These are phyloP conservation scores for Aspergillus sp. DNA, from an alignment of 2,329 filamentous ascomycete genomes.

Conservation along the genomic window DNA sequence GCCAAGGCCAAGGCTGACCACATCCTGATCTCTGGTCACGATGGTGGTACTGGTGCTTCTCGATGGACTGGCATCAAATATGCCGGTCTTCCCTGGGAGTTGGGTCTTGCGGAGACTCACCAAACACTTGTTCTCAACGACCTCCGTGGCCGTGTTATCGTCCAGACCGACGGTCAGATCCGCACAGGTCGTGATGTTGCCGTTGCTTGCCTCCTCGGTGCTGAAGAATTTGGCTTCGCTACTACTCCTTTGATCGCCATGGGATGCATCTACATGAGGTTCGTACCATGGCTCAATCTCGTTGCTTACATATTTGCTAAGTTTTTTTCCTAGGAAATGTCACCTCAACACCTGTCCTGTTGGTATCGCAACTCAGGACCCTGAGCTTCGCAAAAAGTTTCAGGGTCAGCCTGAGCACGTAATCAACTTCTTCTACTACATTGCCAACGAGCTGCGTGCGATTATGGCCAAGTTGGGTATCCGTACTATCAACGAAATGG, in stretches of 20 bases:
- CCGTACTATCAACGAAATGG: slow-evolving; percentile 96
- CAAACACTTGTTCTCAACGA: slow-evolving; percentile 96
- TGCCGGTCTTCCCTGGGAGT: slow-evolving; percentile 92
- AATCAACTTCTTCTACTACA: slow-evolving; percentile 99
- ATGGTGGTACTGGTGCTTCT: slow-evolving; percentile 94
- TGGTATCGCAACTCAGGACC: slow-evolving; percentile 93
- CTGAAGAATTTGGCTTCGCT: slow-evolving; percentile 97
- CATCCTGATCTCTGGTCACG: slow-evolving; percentile 93
- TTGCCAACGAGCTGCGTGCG: slow-evolving; percentile 91
- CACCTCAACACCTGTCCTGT: slow-evolving; percentile 70
- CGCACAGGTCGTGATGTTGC: slow-evolving; percentile 91
- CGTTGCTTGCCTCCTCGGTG: slow-evolving; percentile 89
- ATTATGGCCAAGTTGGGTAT: slow-evolving; percentile 97
- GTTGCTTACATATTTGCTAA: neutral
- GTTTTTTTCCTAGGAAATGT: slow-evolving; percentile 40
- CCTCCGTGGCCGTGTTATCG: slow-evolving; percentile 89
- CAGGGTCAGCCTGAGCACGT: slow-evolving; percentile 90
- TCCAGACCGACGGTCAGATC: slow-evolving; percentile 94
- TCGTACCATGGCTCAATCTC: neutral
- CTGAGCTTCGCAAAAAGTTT: slow-evolving; percentile 92
- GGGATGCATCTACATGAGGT: slow-evolving; percentile 88
- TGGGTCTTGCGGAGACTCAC: slow-evolving; percentile 95
- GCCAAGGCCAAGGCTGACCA: slow-evolving; percentile 97
- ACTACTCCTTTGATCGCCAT: slow-evolving; percentile 93
- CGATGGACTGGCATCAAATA: slow-evolving; percentile 99